These are phyloP conservation scores for Cymodocea nodosa DNA, from an alignment of 116 monocot species.

Conservation along the genomic window DNA sequence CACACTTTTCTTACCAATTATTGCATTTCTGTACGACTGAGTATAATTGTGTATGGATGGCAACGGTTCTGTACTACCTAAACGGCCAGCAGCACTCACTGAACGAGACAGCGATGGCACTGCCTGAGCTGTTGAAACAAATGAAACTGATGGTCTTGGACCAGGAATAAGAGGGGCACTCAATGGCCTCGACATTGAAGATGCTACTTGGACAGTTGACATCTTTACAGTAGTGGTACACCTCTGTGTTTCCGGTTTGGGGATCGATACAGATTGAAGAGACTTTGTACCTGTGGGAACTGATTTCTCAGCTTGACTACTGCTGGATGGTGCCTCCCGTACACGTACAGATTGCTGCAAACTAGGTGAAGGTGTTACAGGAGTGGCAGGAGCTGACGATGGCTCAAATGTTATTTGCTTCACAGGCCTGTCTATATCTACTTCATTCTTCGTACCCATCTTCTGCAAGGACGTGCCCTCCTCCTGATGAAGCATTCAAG, in stretches of 20 bases:
- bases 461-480: constrained; percentile 24
- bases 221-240: constrained; percentile 1
- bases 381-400: constrained; percentile 15
- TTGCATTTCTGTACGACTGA: constrained; percentile 85
- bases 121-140: constrained; percentile 26
- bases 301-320: constrained; percentile 7
- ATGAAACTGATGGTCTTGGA: constrained; percentile 29
- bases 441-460: constrained; percentile 21
- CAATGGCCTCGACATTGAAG: constrained; percentile 43
- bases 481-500: constrained; percentile 1
- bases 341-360: constrained; percentile 13
- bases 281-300: constrained; percentile 11
- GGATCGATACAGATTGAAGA: background rate
- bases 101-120: constrained; percentile 43
- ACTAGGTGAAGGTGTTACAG: background rate
- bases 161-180: constrained; percentile 62
- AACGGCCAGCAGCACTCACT: constrained; percentile 42
- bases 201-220: background rate
- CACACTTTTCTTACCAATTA: constrained; percentile 40
- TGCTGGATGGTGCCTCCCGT: constrained; percentile 16
- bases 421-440: constrained; percentile 8
- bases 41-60: constrained; percentile 32
- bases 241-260: constrained; percentile 6
- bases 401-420: constrained; percentile 11
- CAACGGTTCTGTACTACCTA: constrained; percentile 36